Base-by-base conservation (phyloP, 306 rosid genomes). In the barrel medic (Medicago truncatula) region DNA sequence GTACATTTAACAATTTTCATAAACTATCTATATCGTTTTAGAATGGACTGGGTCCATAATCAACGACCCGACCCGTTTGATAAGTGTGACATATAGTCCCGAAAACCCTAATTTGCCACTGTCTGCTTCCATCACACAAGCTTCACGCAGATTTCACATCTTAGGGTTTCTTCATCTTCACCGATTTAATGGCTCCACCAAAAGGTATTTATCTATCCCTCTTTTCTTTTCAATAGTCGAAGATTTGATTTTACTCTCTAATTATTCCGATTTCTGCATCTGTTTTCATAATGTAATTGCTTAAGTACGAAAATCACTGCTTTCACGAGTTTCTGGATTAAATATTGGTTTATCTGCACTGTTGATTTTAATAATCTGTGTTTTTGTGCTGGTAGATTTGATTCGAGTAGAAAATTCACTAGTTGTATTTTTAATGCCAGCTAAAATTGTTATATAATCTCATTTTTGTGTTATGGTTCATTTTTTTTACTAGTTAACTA, bases 161-260 rank as follows among this genome's bases (percentile, higher is more conserved):
- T 66, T 13, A 28, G 71, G 63, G 38, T 71, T 62, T 62, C 71
- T 20, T 56, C 41, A 16, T 44, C 68, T 74, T 59, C 87, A 7
- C 68, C 71, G 8, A 70, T 21, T 21, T 69, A 58, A 91, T 91
- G 96, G 92, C 93, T 79, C 92, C 89, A 9, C 23, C 73, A 36
- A 87, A 89, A 81, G 93, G 97, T 91, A 83, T 52, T 76, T n/a
- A 39, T 10, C 10, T 5, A 34, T 5, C 6, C 38, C 7, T 34
- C 38, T 34, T 34, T 34, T 34, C 7, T 5, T 34, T 34, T 5
- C 38, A 34, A 34, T 34, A 34, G 6, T 5, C 7, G 38, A 4
- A 34, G 7, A 34, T 34, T 34, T 34, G 38, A 2, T 34, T 34
- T 34, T 34, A 34, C 7, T 34, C 38, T 34, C 38, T 1, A 34